Percentiles rank a stretch among this genome's conserved stretches.
Evolutionary conservation across 2,329 filamentous ascomycete species (phyloP).

Genomic region (Trichoderma pleuroti): DNA sequence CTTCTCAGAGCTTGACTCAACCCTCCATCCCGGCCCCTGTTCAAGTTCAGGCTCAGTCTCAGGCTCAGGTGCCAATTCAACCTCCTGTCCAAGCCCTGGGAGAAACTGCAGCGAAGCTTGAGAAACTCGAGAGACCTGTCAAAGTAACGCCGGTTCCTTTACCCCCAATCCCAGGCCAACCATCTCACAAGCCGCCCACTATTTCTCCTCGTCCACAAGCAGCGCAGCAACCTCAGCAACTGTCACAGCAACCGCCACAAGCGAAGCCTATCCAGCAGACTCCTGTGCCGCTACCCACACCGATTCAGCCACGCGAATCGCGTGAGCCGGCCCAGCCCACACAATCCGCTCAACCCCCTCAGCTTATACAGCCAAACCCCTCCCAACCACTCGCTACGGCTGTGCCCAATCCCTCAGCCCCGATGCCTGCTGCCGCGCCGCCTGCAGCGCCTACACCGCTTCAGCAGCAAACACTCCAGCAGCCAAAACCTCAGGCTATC

Average conservation of each 20-base stretch:
- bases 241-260: constrained; percentile 5
- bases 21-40: not conserved
- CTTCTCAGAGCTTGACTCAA: constrained; percentile 20
- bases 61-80: not conserved
- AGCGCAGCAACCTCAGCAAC: constrained; percentile 18
- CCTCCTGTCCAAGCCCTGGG: constrained; percentile 23
- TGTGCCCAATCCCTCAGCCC: constrained; percentile 12
- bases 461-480: not conserved
- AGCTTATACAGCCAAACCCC: not conserved
- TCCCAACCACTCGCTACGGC: constrained; percentile 18
- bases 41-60: not conserved
- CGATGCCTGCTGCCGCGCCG: not conserved
- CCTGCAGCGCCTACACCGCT: not conserved
- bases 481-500: constrained; percentile 17
- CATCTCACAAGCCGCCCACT: constrained; percentile 32
- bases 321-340: constrained; percentile 24
- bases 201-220: constrained; percentile 23
- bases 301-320: constrained; percentile 19
- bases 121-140: constrained; percentile 29
- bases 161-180: constrained; percentile 34
- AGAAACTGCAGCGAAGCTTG: constrained; percentile 22
- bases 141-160: constrained; percentile 39
- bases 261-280: constrained; percentile 1
- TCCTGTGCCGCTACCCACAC: constrained; percentile 18
- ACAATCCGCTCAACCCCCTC: not conserved